These are phyloP conservation scores for Gossypium bickii DNA, from an alignment of 345 rosid genomes.

Conservation along the genomic window DNA sequence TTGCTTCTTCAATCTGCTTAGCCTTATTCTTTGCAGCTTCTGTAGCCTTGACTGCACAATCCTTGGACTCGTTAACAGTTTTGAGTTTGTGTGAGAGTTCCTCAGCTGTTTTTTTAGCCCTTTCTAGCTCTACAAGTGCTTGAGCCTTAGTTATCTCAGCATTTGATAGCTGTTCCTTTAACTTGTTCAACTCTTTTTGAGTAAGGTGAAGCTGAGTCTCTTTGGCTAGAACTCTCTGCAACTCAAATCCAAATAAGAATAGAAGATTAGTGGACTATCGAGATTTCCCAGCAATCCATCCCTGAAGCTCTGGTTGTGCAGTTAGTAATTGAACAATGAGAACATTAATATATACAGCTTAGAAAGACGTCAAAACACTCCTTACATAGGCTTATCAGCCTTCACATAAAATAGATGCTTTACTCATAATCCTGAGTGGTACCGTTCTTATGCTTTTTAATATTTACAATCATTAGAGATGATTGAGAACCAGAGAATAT, in stretches of 20 bases:
- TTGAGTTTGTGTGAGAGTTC: constrained; percentile 61
- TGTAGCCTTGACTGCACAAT: constrained; percentile 50
- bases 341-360: not conserved
- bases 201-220: constrained; percentile 86
- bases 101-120: constrained; percentile 59
- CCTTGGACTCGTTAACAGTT: constrained; percentile 54
- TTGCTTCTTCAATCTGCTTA: constrained; percentile 51
- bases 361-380: not conserved
- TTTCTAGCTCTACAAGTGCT: constrained; percentile 75
- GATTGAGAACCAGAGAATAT: not conserved
- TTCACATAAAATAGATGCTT: not conserved
- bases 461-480: not conserved
- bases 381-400: not conserved
- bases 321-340: not conserved
- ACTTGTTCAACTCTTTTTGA: constrained; percentile 67
- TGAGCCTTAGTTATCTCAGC: constrained; percentile 68
- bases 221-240: constrained; percentile 73
- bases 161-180: constrained; percentile 67
- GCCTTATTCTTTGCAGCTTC: constrained; percentile 61
- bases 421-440: not conserved
- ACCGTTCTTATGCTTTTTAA: not conserved
- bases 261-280: not conserved
- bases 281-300: not conserved
- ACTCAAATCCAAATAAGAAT: not conserved
- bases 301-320: not conserved